These are phyloP conservation scores for Cyathus striatus DNA, from an alignment of 768 basidiomycete species.

Conservation along the genomic window DNA sequence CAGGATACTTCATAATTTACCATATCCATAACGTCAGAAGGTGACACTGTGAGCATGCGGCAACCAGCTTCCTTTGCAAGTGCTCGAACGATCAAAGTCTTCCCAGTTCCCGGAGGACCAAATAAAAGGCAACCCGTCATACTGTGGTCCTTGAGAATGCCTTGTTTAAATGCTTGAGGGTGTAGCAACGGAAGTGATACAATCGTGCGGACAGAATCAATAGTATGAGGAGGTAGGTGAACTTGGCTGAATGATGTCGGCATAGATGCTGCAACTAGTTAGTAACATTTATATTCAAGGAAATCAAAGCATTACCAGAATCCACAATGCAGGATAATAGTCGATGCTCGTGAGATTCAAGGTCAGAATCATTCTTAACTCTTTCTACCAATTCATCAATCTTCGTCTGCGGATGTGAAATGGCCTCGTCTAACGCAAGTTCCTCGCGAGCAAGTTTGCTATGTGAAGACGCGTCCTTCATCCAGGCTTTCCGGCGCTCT, in stretches of 20 bases:
- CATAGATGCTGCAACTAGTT: conserved; percentile 47
- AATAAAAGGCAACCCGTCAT: conserved; percentile 91
- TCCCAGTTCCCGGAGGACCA: conserved; percentile 88
- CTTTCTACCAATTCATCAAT: conserved; percentile 73
- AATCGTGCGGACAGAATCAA: conserved; percentile 88
- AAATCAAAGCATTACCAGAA: conserved; percentile 41
- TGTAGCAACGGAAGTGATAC: conserved; percentile 86
- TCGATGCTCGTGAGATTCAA: conserved; percentile 79
- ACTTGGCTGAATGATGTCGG: conserved; percentile 85
- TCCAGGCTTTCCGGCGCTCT: conserved; percentile 54
- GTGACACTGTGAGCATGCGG: conserved; percentile 85
- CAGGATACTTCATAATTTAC: conserved; percentile 29
- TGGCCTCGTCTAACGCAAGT: conserved; percentile 29
- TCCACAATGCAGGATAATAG: conserved; percentile 86
- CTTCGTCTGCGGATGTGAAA: conserved; percentile 30
- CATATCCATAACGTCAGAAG: conserved; percentile 97
- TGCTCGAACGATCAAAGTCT: conserved; percentile 85
- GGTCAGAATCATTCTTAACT: conserved; percentile 67
- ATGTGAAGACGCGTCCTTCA: conserved; percentile 37
- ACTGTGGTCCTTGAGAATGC: conserved; percentile 85
- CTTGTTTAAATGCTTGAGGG: conserved; percentile 82
- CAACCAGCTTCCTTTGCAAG: conserved; percentile 92
- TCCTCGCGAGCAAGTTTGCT: conserved; percentile 13
- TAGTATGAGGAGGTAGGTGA: conserved; percentile 81
- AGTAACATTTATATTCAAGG: conserved; percentile 8